These are phyloP conservation scores for Vitis hybrid DNA, from an alignment of 177 flowering plant species.

Conservation along the genomic window DNA sequence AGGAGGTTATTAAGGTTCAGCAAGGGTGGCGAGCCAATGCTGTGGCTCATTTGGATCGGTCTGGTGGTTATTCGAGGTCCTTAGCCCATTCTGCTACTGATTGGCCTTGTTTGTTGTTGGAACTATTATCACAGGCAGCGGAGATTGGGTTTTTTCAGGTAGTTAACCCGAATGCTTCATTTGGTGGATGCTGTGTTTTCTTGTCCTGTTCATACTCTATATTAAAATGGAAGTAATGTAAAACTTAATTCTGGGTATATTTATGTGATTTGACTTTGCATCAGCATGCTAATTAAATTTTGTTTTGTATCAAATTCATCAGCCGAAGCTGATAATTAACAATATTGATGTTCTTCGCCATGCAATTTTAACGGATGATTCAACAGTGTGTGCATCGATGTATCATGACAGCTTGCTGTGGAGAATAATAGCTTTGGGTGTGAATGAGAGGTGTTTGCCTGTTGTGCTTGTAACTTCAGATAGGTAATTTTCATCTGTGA, in stretches of 20 bases:
- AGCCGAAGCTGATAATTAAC: slow-evolving; percentile 96
- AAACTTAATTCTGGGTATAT: too few relatives aligned
- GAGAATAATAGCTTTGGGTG: slow-evolving; percentile 83
- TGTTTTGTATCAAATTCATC: slow-evolving; percentile 25
- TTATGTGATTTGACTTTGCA: neutral
- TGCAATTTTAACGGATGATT: slow-evolving; percentile 56
- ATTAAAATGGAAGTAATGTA: neutral
- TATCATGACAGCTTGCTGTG: slow-evolving; percentile 91
- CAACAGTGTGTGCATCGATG: slow-evolving; percentile 62
- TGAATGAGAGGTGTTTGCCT: slow-evolving; percentile 74
- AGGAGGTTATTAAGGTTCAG: slow-evolving; percentile 75
- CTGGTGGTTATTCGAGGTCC: slow-evolving; percentile 72
- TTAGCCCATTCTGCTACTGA: slow-evolving; percentile 79
- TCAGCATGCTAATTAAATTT: neutral
- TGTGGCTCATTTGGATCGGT: slow-evolving; percentile 57
- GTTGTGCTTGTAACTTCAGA: slow-evolving; percentile 82
- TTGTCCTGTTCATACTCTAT: neutral
- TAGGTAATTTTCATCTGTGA: slow-evolving; percentile 45
- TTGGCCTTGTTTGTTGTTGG: slow-evolving; percentile 91
- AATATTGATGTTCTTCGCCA: slow-evolving; percentile 74
- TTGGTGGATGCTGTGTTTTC: neutral
- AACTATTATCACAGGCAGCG: slow-evolving; percentile 77
- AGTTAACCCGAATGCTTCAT: slow-evolving; percentile 1
- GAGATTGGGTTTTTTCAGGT: slow-evolving; percentile 88
- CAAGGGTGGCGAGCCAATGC: slow-evolving; percentile 79